Conservation (phyloP, 345 rosid genomes). For the Hibiscus syriacus region DNA sequence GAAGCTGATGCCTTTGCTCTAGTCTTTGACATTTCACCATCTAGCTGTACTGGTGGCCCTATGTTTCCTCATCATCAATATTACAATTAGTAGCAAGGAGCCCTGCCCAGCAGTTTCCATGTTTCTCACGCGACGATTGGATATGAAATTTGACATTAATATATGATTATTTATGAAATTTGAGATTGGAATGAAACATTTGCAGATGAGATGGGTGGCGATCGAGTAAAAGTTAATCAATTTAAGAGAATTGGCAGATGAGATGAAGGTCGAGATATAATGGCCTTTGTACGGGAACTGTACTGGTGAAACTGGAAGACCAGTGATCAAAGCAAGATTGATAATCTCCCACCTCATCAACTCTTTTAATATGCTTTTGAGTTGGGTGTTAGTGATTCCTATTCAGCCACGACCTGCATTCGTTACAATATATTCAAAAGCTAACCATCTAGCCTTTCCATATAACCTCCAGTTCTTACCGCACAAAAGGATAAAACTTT, state of each 20-base stretch:
- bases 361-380: not conserved
- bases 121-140: too few species aligned
- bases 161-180: too few species aligned
- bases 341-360: not conserved
- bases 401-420: slow-evolving; percentile 1
- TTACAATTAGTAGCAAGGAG: not conserved
- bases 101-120: not conserved
- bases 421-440: not conserved
- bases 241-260: too few species aligned
- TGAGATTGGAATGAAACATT: too few species aligned
- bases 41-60: not conserved
- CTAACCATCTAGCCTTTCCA: not conserved
- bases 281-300: not conserved
- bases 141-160: too few species aligned
- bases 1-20: not conserved
- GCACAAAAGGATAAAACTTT: not conserved
- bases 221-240: too few species aligned
- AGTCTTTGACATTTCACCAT: not conserved
- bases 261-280: not conserved
- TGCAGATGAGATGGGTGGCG: too few species aligned
- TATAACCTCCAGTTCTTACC: not conserved
- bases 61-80: not conserved
- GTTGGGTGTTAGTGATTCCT: not conserved
- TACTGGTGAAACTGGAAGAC: not conserved
- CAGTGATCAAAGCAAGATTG: not conserved